Evolutionary conservation across 2,329 filamentous ascomycete species (phyloP).

Genomic region (Boeremia lycopersici): DNA sequence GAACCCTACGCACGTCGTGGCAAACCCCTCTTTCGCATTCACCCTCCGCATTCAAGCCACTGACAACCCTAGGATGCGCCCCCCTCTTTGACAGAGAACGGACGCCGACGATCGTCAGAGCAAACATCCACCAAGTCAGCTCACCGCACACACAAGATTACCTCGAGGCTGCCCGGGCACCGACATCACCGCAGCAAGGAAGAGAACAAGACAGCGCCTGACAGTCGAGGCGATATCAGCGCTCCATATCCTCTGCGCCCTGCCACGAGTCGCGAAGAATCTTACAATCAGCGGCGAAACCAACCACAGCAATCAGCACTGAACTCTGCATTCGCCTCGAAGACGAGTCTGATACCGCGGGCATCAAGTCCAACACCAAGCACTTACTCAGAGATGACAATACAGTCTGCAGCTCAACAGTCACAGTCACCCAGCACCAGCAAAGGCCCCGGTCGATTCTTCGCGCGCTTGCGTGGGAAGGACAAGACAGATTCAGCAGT

Average conservation of each 20-base stretch:
- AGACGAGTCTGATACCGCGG: slow-evolving; percentile 61
- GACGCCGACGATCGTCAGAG: slow-evolving; percentile 43
- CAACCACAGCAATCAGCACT: slow-evolving; percentile 56
- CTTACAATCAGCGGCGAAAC: slow-evolving; percentile 52
- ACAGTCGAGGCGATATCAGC: slow-evolving; percentile 42
- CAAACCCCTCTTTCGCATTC: too few relatives aligned
- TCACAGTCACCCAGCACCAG: slow-evolving; percentile 64
- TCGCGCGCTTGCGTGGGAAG: slow-evolving; percentile 60
- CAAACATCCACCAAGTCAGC: slow-evolving; percentile 57
- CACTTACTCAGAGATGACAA: slow-evolving; percentile 65
- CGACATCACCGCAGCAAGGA: slow-evolving; percentile 71
- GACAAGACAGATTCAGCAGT: slow-evolving; percentile 52
- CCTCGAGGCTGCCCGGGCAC: slow-evolving; percentile 62
- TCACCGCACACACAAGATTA: slow-evolving; percentile 62
- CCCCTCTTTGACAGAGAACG: slow-evolving; percentile 43
- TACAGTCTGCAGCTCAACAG: slow-evolving; percentile 54
- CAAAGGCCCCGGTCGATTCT: slow-evolving; percentile 55
- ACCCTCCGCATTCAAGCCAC: slow-evolving; percentile 5
- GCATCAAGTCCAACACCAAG: slow-evolving; percentile 85
- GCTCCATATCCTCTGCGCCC: slow-evolving; percentile 67
- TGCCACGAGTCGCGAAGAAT: slow-evolving; percentile 77
- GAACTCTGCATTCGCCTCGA: slow-evolving; percentile 58
- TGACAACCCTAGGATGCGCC: slow-evolving; percentile 33
- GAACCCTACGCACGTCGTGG: neutral
- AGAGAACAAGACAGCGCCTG: slow-evolving; percentile 51